Conservation (phyloP, 2,329 filamentous ascomycete species). For the Aspergillus sp. region DNA sequence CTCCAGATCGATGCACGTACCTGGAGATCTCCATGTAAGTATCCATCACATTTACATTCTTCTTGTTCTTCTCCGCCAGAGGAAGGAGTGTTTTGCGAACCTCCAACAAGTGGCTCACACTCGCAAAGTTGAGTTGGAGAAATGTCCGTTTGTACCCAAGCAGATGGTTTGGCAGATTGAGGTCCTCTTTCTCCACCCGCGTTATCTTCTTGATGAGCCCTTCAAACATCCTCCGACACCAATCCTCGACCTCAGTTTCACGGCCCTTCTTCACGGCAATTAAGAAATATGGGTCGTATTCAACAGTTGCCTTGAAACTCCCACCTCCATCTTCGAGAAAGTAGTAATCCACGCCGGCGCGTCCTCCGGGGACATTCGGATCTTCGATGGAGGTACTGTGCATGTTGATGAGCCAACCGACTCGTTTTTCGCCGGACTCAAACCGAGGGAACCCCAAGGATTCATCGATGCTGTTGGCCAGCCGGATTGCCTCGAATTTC, state of each 20-base stretch:
- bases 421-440: conserved; percentile 80
- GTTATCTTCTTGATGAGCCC: conserved; percentile 78
- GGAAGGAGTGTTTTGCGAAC: conserved; percentile 83
- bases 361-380: conserved; percentile 76
- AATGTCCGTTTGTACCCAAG: conserved; percentile 88
- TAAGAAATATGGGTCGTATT: conserved; percentile 96
- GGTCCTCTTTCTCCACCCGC: conserved; percentile 85
- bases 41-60: conserved; percentile 95
- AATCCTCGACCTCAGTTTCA: conserved; percentile 95
- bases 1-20: conserved; percentile 46
- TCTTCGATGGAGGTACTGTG: conserved; percentile 86
- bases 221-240: conserved; percentile 76
- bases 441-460: conserved; percentile 90
- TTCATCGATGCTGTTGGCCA: conserved; percentile 90
- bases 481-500: conserved; percentile 79
- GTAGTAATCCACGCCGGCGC: conserved; percentile 92
- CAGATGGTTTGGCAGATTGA: conserved; percentile 93
- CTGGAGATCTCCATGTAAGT: conserved; percentile 94
- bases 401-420: conserved; percentile 95
- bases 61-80: conserved; percentile 93
- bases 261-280: conserved; percentile 84
- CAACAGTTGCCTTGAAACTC: conserved; percentile 93
- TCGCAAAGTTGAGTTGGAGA: conserved; percentile 81
- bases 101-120: conserved; percentile 82
- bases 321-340: conserved; percentile 88